These are phyloP conservation scores for Ormosia semicastrata DNA, from an alignment of 306 rosid genomes.

Conservation along the genomic window DNA sequence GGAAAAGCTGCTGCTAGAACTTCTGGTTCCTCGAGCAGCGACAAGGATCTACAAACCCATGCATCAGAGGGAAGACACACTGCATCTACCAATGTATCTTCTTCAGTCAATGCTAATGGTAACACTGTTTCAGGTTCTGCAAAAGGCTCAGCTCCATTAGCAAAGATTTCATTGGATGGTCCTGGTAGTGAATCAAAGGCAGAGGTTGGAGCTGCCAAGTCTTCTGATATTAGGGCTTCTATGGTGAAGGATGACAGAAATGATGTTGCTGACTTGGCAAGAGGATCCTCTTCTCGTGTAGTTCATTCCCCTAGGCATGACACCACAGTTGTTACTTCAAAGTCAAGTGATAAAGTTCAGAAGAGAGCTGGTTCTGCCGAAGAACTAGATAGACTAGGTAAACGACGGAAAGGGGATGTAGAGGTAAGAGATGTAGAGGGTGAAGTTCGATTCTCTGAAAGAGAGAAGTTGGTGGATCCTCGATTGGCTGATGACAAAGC, in stretches of 20 bases:
- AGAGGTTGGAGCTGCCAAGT: slow-evolving; percentile 59
- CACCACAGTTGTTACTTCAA: slow-evolving; percentile 46
- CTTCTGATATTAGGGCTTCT: slow-evolving; percentile 64
- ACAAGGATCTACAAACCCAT: slow-evolving; percentile 61
- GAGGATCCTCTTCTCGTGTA: slow-evolving; percentile 71
- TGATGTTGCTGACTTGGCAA: slow-evolving; percentile 58
- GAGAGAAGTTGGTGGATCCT: slow-evolving; percentile 73
- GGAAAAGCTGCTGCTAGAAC: slow-evolving; percentile 63
- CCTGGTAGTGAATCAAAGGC: slow-evolving; percentile 65
- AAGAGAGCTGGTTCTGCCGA: slow-evolving; percentile 91
- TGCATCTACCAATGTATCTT: slow-evolving; percentile 41
- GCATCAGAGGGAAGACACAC: slow-evolving; percentile 64
- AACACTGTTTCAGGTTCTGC: slow-evolving; percentile 42
- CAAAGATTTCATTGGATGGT: slow-evolving; percentile 47
- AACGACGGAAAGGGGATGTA: slow-evolving; percentile 84
- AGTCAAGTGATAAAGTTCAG: slow-evolving; percentile 77
- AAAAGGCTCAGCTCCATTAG: slow-evolving; percentile 52
- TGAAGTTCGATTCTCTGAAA: slow-evolving; percentile 71
- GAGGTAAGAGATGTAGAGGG: slow-evolving; percentile 76
- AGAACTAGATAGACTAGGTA: slow-evolving; percentile 85
- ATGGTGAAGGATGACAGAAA: slow-evolving; percentile 68
- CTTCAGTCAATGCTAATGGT: slow-evolving; percentile 64
- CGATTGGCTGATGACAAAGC: slow-evolving; percentile 68
- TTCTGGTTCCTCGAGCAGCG: slow-evolving; percentile 53
- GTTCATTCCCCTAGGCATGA: slow-evolving; percentile 88